These are phyloP conservation scores for Venturia oleaginea DNA, from an alignment of 2,329 filamentous ascomycete species.

Conservation along the genomic window DNA sequence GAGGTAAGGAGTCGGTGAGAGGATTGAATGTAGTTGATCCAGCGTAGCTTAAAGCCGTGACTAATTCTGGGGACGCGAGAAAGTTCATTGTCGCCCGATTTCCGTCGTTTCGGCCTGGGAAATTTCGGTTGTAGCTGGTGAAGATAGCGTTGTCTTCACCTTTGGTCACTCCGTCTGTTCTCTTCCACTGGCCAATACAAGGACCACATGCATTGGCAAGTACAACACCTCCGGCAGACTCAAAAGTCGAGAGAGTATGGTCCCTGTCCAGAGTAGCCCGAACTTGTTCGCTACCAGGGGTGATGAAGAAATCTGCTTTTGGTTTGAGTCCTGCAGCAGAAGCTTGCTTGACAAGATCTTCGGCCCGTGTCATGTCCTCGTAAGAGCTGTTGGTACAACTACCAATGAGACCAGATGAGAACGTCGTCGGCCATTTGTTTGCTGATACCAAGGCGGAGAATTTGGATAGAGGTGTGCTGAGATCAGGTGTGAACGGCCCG, in stretches of 20 bases:
- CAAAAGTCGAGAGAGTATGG: conserved; percentile 76
- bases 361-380: conserved; percentile 94
- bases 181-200: conserved; percentile 92
- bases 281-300: conserved; percentile 93
- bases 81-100: conserved; percentile 99
- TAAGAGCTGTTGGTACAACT: conserved; percentile 99
- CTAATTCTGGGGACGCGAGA: conserved; percentile 89
- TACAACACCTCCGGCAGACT: conserved; percentile 75
- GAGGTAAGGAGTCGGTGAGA: conserved; percentile 73
- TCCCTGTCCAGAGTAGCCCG: conserved; percentile 87
- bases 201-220: conserved; percentile 90
- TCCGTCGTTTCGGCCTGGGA: conserved; percentile 91
- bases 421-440: conserved; percentile 82
- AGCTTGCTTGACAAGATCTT: conserved; percentile 87
- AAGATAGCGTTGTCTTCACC: conserved; percentile 89
- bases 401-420: conserved; percentile 89
- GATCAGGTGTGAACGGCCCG: conserved; percentile 90
- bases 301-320: conserved; percentile 87
- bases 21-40: conserved; percentile 94
- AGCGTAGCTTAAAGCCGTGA: conserved; percentile 91
- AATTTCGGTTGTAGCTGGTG: conserved; percentile 97
- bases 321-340: conserved; percentile 82
- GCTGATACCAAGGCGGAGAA: conserved; percentile 78
- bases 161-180: conserved; percentile 76
- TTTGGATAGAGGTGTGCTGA: conserved; percentile 82